Evolutionary conservation across 345 rosid genomes (phyloP).

Genomic region (Lepidium sativum): DNA sequence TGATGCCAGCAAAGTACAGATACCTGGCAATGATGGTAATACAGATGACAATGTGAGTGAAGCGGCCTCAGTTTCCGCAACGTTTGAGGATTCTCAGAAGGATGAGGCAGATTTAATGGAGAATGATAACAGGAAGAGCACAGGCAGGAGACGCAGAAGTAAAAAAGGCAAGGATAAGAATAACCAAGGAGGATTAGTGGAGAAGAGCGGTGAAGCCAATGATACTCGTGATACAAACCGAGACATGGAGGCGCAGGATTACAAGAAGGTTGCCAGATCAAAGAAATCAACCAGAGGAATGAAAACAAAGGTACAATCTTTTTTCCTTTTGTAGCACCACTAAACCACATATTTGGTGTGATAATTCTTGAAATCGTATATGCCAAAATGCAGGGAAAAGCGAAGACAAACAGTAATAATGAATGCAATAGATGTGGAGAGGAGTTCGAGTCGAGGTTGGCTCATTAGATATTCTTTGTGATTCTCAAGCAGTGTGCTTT

Average conservation of each 20-base stretch:
- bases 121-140: constrained; percentile 21
- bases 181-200: constrained; percentile 1
- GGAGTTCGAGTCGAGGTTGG: constrained; percentile 80
- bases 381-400: constrained; percentile 39
- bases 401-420: constrained; percentile 42
- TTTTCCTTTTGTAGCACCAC: not conserved
- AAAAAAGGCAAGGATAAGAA: constrained; percentile 24
- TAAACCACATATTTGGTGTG: not conserved
- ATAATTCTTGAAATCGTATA: not conserved
- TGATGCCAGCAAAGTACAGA: constrained; percentile 23
- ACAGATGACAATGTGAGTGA: constrained; percentile 17
- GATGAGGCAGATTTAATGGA: constrained; percentile 16
- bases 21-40: constrained; percentile 21
- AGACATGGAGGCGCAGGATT: constrained; percentile 19
- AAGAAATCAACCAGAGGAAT: constrained; percentile 68
- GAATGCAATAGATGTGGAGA: constrained; percentile 70
- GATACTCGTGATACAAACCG: constrained; percentile 21
- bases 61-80: constrained; percentile 24
- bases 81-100: constrained; percentile 19
- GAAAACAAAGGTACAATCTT: constrained; percentile 57
- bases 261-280: constrained; percentile 41
- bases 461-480: not conserved
- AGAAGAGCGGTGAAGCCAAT: constrained; percentile 22
- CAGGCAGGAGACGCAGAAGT: constrained; percentile 26
- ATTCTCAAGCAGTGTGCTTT: not conserved